Evolutionary conservation across 495 filamentous ascomycete genomes (phyloP), one percentile per base, ranked within the genome.

Genomic region (Symbiotaphrina buchneri): DNA sequence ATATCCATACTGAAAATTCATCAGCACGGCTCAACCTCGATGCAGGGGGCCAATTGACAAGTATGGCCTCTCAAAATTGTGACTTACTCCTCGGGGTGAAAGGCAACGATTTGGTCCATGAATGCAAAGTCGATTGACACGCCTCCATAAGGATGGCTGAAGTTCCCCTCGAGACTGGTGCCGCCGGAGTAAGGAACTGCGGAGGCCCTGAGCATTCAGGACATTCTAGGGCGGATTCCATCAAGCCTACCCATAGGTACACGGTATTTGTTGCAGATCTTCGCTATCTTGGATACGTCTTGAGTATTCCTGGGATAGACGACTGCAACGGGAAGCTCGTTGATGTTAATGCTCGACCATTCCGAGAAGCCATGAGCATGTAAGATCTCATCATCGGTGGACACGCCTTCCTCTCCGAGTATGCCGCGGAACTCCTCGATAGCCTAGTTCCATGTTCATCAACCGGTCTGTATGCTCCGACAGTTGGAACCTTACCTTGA

Each of bases 141-240:
- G 10, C 84, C 84, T 7, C 81, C 79, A 46, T 68, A 71, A 0
- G 82, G 76, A 2, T 81, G 76, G 1, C 79, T 74, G 48, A 91
- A 92, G 45, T 90, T 83, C 7, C 68, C 84, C 43, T 93, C 84
- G 3, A 93, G 60, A 37, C 77, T 85, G 0, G 79, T 75, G 11
- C 84, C 84, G 10, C 80, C 82, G 1, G 79, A 85, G 46, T 75
- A 94, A 0, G 81, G 76, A 40, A 75, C 53, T 57, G 34, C 16
- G 10, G 30, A n/a, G 20, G 16, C 14, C 13, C 16, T 14, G 15
- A 15, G 22, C 13, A 22, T 7, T 31, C 18, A 4, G n/a, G 15
- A 3, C 10, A 13, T 19, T 14, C 16, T 8, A 3, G 10, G 1
- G 8, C 28, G 14, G 1, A 1, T 1, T 10, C 10, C 1, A 30